Percentiles rank a stretch among this genome's conserved stretches.
Evolutionary conservation across 2,329 filamentous ascomycete genomes (phyloP).

Genomic region (Claviceps sp.): DNA sequence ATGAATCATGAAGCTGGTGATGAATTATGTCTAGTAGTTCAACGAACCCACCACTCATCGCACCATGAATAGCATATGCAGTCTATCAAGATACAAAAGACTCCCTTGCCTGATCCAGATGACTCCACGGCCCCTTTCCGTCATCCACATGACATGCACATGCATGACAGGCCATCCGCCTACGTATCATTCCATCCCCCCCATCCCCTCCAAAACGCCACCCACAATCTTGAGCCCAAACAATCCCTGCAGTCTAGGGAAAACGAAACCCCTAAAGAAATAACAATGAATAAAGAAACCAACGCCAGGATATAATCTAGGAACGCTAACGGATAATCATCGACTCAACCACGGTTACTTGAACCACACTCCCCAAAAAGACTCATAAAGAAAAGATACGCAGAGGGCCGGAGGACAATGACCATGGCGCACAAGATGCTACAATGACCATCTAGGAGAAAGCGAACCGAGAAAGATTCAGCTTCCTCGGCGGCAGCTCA

Average conservation of each 20-base stretch:
- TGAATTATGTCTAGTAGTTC: background rate
- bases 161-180: too few relatives aligned
- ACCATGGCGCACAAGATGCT: background rate
- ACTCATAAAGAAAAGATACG: background rate
- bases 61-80: background rate
- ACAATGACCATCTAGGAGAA: conserved; percentile 17
- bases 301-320: conserved; percentile 6
- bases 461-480: conserved; percentile 37
- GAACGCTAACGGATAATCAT: background rate
- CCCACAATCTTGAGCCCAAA: background rate
- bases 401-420: too few relatives aligned
- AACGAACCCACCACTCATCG: background rate
- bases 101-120: too few relatives aligned
- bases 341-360: too few relatives aligned
- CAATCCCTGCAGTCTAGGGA: background rate
- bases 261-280: background rate
- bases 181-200: background rate
- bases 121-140: too few relatives aligned
- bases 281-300: background rate
- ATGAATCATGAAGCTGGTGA: background rate
- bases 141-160: too few relatives aligned
- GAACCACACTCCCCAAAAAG: too few relatives aligned
- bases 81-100: too few relatives aligned
- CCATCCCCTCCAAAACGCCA: background rate
- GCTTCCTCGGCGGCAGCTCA: conserved; percentile 17